Conservation (phyloP, 2,329 filamentous ascomycete species). For the Trichoderma endophyticum region DNA sequence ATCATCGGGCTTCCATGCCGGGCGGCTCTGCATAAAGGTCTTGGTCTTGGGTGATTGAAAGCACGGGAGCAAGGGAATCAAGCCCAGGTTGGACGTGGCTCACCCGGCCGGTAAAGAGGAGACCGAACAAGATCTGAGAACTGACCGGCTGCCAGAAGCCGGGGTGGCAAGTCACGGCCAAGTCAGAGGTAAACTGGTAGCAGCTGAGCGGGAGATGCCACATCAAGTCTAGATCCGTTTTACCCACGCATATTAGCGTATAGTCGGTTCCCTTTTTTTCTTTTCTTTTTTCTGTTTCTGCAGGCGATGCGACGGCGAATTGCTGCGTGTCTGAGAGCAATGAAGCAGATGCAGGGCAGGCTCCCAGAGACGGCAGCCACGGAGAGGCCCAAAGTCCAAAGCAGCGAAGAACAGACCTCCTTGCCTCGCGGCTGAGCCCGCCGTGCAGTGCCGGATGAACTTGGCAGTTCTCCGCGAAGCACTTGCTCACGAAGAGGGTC, state of each 20-base stretch:
- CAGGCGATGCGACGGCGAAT: slow-evolving; percentile 21
- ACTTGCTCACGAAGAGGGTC: background rate
- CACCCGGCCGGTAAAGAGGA: slow-evolving; percentile 16
- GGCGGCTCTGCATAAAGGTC: background rate
- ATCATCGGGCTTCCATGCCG: background rate
- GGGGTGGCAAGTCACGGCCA: background rate
- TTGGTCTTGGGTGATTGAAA: background rate
- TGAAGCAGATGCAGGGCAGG: slow-evolving; percentile 20
- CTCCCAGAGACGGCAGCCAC: background rate
- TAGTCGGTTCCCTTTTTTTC: background rate
- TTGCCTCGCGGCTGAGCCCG: slow-evolving; percentile 15
- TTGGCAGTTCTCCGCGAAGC: background rate
- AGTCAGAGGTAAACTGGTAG: slow-evolving; percentile 18
- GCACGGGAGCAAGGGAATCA: background rate
- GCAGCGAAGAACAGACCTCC: slow-evolving; percentile 6
- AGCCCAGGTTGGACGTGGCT: slow-evolving; percentile 1
- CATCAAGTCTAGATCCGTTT: background rate
- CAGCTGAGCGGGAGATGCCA: background rate
- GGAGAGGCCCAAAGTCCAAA: slow-evolving; percentile 14
- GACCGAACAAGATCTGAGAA: slow-evolving; percentile 22
- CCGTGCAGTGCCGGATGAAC: slow-evolving; percentile 6
- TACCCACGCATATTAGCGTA: slow-evolving; percentile 19
- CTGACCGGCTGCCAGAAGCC: slow-evolving; percentile 8
- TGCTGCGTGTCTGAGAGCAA: slow-evolving; percentile 19
- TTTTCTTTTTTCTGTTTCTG: background rate